Percentiles rank a stretch among this genome's conserved stretches.
Evolutionary conservation across 495 filamentous ascomycete genomes (phyloP).

Genomic region (Penicillium pulvis): DNA sequence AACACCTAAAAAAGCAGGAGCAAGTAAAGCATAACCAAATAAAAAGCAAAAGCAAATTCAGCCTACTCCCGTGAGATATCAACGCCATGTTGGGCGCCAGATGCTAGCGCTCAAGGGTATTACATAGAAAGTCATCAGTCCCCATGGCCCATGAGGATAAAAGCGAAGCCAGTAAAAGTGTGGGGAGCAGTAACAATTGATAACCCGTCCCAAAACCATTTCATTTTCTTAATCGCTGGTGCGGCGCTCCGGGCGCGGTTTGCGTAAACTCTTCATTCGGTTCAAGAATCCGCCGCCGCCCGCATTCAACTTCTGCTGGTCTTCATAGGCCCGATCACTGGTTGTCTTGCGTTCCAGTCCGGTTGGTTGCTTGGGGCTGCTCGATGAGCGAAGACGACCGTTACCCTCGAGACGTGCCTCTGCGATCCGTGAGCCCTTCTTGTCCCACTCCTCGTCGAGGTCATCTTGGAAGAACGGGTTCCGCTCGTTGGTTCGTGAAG

Average conservation of each 20-base stretch:
- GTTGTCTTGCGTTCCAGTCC: constrained; percentile 69
- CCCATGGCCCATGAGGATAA: constrained; percentile 13
- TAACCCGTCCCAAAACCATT: background rate
- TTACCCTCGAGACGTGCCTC: constrained; percentile 46
- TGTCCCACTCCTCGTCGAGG: constrained; percentile 73
- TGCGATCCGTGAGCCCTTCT: constrained; percentile 65
- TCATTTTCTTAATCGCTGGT: constrained; percentile 30
- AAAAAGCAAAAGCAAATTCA: constrained; percentile 16
- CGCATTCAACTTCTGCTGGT: constrained; percentile 41
- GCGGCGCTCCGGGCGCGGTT: constrained; percentile 48
- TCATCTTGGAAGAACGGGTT: constrained; percentile 94
- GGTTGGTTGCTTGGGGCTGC: constrained; percentile 59
- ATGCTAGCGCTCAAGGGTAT: constrained; percentile 30
- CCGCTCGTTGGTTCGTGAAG: constrained; percentile 50
- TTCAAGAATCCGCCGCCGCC: constrained; percentile 71
- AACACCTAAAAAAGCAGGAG: constrained; percentile 1
- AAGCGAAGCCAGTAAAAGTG: background rate
- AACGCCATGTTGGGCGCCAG: constrained; percentile 29
- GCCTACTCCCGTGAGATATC: constrained; percentile 20
- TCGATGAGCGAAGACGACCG: constrained; percentile 54
- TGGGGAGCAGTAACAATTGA: constrained; percentile 2
- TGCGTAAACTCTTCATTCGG: constrained; percentile 85
- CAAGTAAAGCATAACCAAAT: constrained; percentile 13
- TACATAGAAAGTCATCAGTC: constrained; percentile 33
- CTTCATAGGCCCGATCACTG: constrained; percentile 58